These are phyloP conservation scores for Oryza australiensis DNA, from an alignment of 176 grass and related monocot genomes.

Conservation along the genomic window DNA sequence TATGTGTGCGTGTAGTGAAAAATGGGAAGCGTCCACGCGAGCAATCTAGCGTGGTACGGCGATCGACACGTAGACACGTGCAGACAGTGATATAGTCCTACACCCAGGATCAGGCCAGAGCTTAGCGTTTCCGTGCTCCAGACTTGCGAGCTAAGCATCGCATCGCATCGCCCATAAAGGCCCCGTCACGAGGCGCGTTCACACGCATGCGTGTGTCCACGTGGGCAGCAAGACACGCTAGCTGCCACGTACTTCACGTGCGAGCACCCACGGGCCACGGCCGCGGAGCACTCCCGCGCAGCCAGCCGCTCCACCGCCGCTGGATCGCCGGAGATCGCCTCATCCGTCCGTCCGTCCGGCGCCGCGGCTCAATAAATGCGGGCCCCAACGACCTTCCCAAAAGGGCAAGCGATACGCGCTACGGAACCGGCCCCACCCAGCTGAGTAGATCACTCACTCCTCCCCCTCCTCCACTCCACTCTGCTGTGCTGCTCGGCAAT, in stretches of 20 bases:
- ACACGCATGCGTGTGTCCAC: neutral
- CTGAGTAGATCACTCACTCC: neutral
- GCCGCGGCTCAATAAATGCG: neutral
- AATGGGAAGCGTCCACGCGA: too few relatives aligned
- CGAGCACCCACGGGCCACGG: too few relatives aligned
- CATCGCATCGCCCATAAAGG: neutral
- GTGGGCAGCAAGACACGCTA: neutral
- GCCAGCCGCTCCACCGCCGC: neutral
- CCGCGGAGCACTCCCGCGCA: too few relatives aligned
- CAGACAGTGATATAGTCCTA: too few relatives aligned
- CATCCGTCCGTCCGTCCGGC: neutral
- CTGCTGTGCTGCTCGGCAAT: neutral
- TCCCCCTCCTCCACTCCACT: neutral
- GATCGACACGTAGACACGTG: too few relatives aligned
- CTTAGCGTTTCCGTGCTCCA: too few relatives aligned
- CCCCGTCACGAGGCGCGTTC: too few relatives aligned
- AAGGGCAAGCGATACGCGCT: neutral
- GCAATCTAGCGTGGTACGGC: too few relatives aligned
- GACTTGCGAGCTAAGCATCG: neutral
- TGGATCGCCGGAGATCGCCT: neutral
- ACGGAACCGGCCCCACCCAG: constrained; percentile 20
- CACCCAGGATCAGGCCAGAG: too few relatives aligned
- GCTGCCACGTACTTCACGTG: too few relatives aligned
- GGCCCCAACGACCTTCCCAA: too few relatives aligned
- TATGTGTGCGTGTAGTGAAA: too few relatives aligned